These are phyloP conservation scores for Xylariales sp. DNA, from an alignment of 2,329 filamentous ascomycete species.

Conservation along the genomic window DNA sequence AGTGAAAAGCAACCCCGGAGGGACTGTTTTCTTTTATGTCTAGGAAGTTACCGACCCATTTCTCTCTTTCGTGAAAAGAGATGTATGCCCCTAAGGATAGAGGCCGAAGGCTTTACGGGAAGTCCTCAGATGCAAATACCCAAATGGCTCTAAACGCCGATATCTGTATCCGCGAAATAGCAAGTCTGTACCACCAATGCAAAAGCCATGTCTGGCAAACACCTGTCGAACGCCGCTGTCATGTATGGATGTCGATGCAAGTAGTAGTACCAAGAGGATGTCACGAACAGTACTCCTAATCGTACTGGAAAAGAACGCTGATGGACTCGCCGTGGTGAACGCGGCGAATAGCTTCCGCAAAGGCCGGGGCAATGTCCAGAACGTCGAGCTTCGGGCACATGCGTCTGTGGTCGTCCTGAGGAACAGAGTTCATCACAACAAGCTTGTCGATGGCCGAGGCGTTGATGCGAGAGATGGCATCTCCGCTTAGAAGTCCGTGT, in stretches of 20 bases:
- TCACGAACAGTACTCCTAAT: conserved; percentile 43
- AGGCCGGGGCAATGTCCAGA: conserved; percentile 83
- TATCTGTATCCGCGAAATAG: conserved; percentile 4
- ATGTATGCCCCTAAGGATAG: not conserved
- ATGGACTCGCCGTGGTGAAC: conserved; percentile 98
- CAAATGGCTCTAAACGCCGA: conserved; percentile 7
- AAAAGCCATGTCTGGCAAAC: not conserved
- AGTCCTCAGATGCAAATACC: not conserved
- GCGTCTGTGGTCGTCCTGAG: conserved; percentile 74
- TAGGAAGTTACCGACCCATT: conserved; percentile 6
- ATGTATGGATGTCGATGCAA: conserved; percentile 1
- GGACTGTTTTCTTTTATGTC: conserved; percentile 10
- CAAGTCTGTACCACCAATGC: conserved; percentile 6
- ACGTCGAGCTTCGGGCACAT: conserved; percentile 86
- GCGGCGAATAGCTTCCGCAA: conserved; percentile 90
- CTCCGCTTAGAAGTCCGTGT: conserved; percentile 90
- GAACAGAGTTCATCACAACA: conserved; percentile 91
- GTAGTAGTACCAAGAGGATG: not conserved
- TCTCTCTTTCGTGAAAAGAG: not conserved
- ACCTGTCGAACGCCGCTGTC: conserved; percentile 2
- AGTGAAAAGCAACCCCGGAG: conserved; percentile 6
- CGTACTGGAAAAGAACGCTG: conserved; percentile 87
- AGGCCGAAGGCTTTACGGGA: not conserved
- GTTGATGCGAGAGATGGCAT: conserved; percentile 92
- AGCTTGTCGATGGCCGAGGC: conserved; percentile 90